phyloP scores from a whole-genome alignment of 2,329 filamentous ascomycete species.

The Aspergillus luchuensis region DNA sequence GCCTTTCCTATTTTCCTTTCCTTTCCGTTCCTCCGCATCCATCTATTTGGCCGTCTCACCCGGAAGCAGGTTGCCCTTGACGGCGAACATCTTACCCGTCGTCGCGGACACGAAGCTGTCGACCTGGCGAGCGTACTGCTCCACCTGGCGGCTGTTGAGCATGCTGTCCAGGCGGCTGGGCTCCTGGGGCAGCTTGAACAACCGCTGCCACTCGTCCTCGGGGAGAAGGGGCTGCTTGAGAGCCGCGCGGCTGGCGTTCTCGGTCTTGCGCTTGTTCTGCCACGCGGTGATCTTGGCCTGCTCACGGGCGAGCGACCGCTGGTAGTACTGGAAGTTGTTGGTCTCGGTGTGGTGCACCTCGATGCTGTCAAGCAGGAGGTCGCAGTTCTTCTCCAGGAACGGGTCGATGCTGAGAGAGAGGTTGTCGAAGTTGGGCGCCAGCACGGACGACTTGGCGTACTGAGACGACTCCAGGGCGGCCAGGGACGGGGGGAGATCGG shows the following conservation, averaged over 20 bases:
- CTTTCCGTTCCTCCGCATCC: slow-evolving; percentile 9
- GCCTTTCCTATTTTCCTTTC: slow-evolving; percentile 2
- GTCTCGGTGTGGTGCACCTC: slow-evolving; percentile 98
- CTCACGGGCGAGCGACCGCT: slow-evolving; percentile 88
- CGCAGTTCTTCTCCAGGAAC: slow-evolving; percentile 97
- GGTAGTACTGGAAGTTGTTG: slow-evolving; percentile 99
- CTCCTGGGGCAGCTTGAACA: slow-evolving; percentile 97
- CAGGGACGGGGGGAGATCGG: slow-evolving; percentile 76
- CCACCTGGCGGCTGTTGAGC: slow-evolving; percentile 92
- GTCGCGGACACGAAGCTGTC: slow-evolving; percentile 92
- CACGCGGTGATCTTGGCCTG: slow-evolving; percentile 95
- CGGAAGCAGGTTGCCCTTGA: slow-evolving; percentile 69
- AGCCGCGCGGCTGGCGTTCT: slow-evolving; percentile 81
- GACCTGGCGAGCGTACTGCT: slow-evolving; percentile 96
- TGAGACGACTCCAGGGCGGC: slow-evolving; percentile 71
- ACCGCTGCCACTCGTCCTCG: slow-evolving; percentile 96
- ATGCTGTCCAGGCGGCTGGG: slow-evolving; percentile 90
- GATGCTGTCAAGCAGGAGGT: slow-evolving; percentile 92
- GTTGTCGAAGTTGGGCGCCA: slow-evolving; percentile 85
- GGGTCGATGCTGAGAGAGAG: slow-evolving; percentile 94
- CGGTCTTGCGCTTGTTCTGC: slow-evolving; percentile 94
- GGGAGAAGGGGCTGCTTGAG: slow-evolving; percentile 88
- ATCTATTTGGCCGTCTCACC: slow-evolving; percentile 49
- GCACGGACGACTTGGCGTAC: slow-evolving; percentile 60
- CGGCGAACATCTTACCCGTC: slow-evolving; percentile 96